Evolutionary conservation across 129 eudicot genomes (phyloP).

Genomic region (Oenanthe sinensis): DNA sequence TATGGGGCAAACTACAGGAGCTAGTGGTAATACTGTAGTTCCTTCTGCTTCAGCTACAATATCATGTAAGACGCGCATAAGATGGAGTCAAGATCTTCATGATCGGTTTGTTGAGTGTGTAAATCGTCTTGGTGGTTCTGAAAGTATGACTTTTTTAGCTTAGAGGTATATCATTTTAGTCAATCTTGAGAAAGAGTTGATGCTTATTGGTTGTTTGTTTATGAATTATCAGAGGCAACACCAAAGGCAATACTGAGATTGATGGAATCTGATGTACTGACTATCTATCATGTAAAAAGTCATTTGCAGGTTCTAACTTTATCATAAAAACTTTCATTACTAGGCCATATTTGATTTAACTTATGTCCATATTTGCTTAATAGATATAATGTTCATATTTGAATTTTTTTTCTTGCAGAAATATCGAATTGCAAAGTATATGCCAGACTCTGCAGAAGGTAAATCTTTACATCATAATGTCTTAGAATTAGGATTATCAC

Average conservation of each 20-base stretch:
- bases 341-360: not conserved
- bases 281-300: slow-evolving; percentile 92
- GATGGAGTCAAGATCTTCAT: slow-evolving; percentile 97
- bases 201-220: not conserved
- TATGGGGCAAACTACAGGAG: slow-evolving; percentile 19
- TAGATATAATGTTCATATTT: not conserved
- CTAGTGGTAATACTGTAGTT: slow-evolving; percentile 18
- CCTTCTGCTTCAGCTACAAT: slow-evolving; percentile 25
- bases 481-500: not conserved
- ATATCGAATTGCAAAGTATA: slow-evolving; percentile 72
- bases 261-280: slow-evolving; percentile 83
- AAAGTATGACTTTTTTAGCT: slow-evolving; percentile 40
- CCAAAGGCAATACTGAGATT: slow-evolving; percentile 83
- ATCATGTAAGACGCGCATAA: slow-evolving; percentile 72
- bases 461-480: slow-evolving; percentile 8
- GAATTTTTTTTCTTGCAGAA: slow-evolving; percentile 39
- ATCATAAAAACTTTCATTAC: not conserved
- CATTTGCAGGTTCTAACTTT: slow-evolving; percentile 67
- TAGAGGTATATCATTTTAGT: not conserved
- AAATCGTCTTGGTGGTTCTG: slow-evolving; percentile 78
- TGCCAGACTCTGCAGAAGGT: slow-evolving; percentile 77
- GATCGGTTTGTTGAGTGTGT: slow-evolving; percentile 93
- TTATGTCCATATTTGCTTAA: not conserved
- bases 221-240: slow-evolving; percentile 60
- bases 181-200: not conserved